Evolutionary conservation across 2,329 filamentous ascomycete species (phyloP), one percentile per base, ranked within the genome.

Genomic region (Phialophora expanda): DNA sequence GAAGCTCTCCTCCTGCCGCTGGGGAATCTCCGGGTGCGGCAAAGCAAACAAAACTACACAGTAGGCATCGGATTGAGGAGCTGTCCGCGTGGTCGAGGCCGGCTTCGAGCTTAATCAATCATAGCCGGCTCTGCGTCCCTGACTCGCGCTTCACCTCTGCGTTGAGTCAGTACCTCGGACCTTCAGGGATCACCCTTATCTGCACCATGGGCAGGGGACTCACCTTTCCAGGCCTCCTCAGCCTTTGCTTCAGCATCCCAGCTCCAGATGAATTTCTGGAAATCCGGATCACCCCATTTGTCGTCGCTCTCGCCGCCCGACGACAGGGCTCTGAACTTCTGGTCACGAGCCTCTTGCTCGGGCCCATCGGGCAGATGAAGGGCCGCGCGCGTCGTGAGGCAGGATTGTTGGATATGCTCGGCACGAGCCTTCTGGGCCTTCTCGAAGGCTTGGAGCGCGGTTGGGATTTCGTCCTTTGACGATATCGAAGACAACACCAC

Each of bases 231-330:
- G 62, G 78, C 78, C 55, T 86, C 83, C 56, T 77, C 75, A 0
- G 86, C 82, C 64, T 86, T 83, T 71, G 80, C 76, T 56, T 85
- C 81, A 72, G 86, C 87, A 76, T 90, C 87, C 73, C 87, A 82
- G 17, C 84, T 82, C 76, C 89, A 90, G 68, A 89, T 85, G 81
- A 85, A 84, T 75, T 84, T 82, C 77, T 90, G 88, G 56, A 89
- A 86, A 72, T 90, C 87, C 9, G 87, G 86, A 75, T 88, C 89
- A 4, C 87, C 86, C 88, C 88, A 90, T 78, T 89, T 89, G 77
- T 90, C 88, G 7, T 78, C 77, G 24, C 79, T 81, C 0, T 81
- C 81, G 73, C 82, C 83, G 20, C 69, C 74, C 71, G 78, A 73
- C 66, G 79, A 81, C 68, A 85, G 79, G 61, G 83, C 83, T 64